A percentile compares a stretch with the other conserved stretches of the same genome.
Conservation (phyloP, 345 rosid species). For the Gossypium sturtianum region DNA sequence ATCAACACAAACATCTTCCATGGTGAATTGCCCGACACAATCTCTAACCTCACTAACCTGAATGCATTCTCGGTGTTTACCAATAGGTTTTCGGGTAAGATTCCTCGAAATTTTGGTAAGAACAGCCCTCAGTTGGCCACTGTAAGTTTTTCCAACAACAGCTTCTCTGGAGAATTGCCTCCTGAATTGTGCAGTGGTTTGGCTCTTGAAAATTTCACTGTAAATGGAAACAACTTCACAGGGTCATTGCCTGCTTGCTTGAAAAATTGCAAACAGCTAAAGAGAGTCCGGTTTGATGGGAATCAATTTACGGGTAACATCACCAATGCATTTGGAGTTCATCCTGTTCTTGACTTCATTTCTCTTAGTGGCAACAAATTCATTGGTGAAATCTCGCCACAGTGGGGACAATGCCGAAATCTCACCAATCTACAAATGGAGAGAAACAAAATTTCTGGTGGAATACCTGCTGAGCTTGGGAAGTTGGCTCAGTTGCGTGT, state of each 20-base stretch:
- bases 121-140: conserved; percentile 24
- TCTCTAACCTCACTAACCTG: conserved; percentile 37
- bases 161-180: conserved; percentile 51
- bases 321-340: conserved; percentile 44
- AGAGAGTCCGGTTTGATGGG: conserved; percentile 34
- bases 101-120: conserved; percentile 52
- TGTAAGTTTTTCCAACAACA: conserved; percentile 54
- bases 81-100: conserved; percentile 42
- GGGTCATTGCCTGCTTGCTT: conserved; percentile 54
- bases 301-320: conserved; percentile 55
- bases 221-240: conserved; percentile 39
- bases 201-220: conserved; percentile 28
- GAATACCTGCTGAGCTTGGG: conserved; percentile 49
- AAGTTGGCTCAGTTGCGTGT: conserved; percentile 29
- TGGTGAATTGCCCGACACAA: conserved; percentile 47
- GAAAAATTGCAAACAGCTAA: conserved; percentile 32
- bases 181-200: conserved; percentile 45
- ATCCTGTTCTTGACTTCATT: conserved; percentile 35
- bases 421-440: conserved; percentile 47
- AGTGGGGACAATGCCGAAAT: conserved; percentile 54
- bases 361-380: conserved; percentile 41
- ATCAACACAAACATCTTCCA: conserved; percentile 38
- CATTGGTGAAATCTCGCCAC: conserved; percentile 40
- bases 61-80: conserved; percentile 27
- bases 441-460: conserved; percentile 44